phyloP scores from a whole-genome alignment of 208 protist species.

The Trypanosoma scelopori region DNA sequence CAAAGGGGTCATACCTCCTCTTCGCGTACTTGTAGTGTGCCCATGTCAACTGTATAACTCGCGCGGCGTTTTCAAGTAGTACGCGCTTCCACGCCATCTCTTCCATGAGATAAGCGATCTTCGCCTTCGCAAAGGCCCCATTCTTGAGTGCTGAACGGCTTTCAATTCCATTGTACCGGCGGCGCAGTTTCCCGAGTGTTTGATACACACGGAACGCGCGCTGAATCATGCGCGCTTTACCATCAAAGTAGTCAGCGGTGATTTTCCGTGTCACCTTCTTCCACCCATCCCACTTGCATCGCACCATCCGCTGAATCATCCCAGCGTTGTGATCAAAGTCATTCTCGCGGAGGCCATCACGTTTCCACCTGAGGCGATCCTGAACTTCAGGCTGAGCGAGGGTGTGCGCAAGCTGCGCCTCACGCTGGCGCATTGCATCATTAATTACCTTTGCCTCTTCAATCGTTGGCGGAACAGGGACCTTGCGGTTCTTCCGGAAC shows the following conservation, averaged over 20 bases:
- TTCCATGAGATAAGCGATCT: constrained; percentile 43
- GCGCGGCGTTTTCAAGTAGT: constrained; percentile 57
- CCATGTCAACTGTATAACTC: constrained; percentile 76
- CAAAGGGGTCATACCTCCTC: neutral
- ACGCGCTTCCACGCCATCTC: constrained; percentile 66
- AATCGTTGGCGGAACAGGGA: constrained; percentile 39
- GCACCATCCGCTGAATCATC: constrained; percentile 78
- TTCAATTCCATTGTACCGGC: constrained; percentile 8
- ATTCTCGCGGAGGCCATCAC: constrained; percentile 53
- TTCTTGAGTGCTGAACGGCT: constrained; percentile 28
- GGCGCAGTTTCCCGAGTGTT: constrained; percentile 46
- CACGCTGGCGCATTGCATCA: constrained; percentile 41
- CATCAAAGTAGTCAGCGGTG: constrained; percentile 66
- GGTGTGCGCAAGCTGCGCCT: constrained; percentile 23
- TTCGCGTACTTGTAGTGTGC: constrained; percentile 43
- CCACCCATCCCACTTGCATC: constrained; percentile 30
- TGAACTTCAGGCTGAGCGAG: constrained; percentile 51
- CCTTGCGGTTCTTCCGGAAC: constrained; percentile 43
- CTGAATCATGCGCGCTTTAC: constrained; percentile 58
- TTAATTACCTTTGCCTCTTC: constrained; percentile 60
- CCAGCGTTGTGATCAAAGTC: constrained; percentile 87
- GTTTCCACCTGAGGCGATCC: constrained; percentile 68
- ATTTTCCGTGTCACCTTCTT: constrained; percentile 52
- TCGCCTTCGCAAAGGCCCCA: constrained; percentile 33
- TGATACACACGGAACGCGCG: constrained; percentile 72